Conservation (phyloP, 1,139 yeast genomes). For the Protomyces gravidus region DNA sequence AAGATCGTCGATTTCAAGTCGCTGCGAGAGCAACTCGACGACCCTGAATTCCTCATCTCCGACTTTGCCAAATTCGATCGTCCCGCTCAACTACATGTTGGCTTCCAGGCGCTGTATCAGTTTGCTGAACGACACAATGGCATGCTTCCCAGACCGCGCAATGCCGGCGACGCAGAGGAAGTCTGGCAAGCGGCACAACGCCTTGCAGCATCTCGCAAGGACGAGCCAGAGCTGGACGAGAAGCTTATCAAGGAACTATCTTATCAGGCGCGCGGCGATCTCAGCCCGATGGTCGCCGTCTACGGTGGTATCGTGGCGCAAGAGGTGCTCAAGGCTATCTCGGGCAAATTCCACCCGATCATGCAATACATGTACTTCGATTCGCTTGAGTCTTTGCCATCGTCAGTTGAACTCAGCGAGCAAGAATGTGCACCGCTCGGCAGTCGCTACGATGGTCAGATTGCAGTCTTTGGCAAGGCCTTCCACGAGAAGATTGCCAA, state of each 20-base stretch:
- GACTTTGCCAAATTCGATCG: constrained; percentile 94
- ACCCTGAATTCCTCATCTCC: constrained; percentile 76
- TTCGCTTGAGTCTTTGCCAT: constrained; percentile 84
- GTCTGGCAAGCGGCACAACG: constrained; percentile 58
- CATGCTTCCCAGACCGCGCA: constrained; percentile 68
- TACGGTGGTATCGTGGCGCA: constrained; percentile 95
- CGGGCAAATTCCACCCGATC: constrained; percentile 88
- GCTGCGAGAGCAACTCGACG: constrained; percentile 57
- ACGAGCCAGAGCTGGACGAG: constrained; percentile 57
- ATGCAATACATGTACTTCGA: constrained; percentile 91
- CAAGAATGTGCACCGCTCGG: constrained; percentile 70
- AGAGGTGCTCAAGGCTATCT: constrained; percentile 89
- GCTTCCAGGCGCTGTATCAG: constrained; percentile 81
- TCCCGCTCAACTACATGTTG: constrained; percentile 83
- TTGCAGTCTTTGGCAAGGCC: constrained; percentile 83
- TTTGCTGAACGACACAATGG: constrained; percentile 63
- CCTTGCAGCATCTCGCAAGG: constrained; percentile 57
- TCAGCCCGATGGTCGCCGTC: constrained; percentile 85
- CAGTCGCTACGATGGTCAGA: constrained; percentile 85
- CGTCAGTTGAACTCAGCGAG: constrained; percentile 57
- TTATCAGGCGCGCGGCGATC: constrained; percentile 83
- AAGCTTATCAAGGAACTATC: constrained; percentile 67
- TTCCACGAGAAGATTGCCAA: constrained; percentile 71
- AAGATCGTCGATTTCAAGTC: constrained; percentile 57
- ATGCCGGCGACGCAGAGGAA: constrained; percentile 70